Base-by-base conservation (phyloP, 2,329 filamentous ascomycete species). In the Alternaria sp. region DNA sequence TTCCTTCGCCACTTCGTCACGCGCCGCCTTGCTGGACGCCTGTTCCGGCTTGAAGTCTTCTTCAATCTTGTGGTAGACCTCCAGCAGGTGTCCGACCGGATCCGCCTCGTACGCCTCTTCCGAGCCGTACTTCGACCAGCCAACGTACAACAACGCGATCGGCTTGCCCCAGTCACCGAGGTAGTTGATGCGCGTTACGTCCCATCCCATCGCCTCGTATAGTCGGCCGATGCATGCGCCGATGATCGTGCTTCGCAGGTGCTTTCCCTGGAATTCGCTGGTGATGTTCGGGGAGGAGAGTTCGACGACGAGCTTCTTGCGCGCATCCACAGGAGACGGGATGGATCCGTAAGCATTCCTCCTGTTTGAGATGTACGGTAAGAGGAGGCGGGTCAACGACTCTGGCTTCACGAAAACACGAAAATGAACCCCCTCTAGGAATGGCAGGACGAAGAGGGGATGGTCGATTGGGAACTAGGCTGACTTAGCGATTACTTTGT, bases 201-300 rank as follows among this genome's bases (percentile, higher is more conserved):
- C 83, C 85, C 87, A 91, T 12, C 88, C 89, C 59, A 85, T 84
- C 10, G 73, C 79, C 62, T 88, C 83, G 71, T 91, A 87, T 0
- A 90, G 69, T 62, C 88, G 89, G 50, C 87, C 82, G 8, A 91
- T 75, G 71, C 88, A 89, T 13, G 85, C 86, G 17, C 89, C 89
- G 49, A 91, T 85, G 50, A 91, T 89, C 19, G 89, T 91, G 68
- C 88, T 90, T 64, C 89, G 85, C 46, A 91, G 81, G 79, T 91
- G 88, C 6, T 86, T 87, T 21, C 86, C 88, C 68, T 90, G 86
- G 73, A 91, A 90, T 15, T 88, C 90, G 77, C 90, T 91, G 28
- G 90, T 89, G 59, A 93, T 91, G 73, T 93, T 93, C 28, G 91
- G 91, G 0, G 90, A 92, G 2, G 89, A 91, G 73, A 92, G 92